Evolutionary conservation across 371 early-diverging fungal genomes (phyloP).

Genomic region (Saksenaea vasiformis): DNA sequence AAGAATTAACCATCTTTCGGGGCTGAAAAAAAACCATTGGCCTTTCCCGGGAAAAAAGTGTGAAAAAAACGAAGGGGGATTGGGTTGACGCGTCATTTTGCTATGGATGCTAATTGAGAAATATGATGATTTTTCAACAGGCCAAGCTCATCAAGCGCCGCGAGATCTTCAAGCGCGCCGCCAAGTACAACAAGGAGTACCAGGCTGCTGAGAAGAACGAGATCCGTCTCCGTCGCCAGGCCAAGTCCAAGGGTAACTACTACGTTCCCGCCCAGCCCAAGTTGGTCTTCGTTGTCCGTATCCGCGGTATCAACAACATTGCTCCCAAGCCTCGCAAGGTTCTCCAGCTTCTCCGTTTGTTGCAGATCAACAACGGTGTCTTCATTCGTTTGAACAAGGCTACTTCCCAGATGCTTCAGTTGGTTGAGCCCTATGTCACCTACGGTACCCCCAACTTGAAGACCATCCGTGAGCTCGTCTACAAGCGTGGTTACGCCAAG

Average conservation of each 20-base stretch:
- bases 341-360: conserved; percentile 97
- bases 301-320: conserved; percentile 97
- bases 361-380: conserved; percentile 99
- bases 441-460: conserved; percentile 98
- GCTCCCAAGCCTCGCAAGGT: conserved; percentile 99
- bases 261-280: conserved; percentile 97
- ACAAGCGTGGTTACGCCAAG: conserved; percentile 99
- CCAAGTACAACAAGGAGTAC: conserved; percentile 96
- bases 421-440: conserved; percentile 98
- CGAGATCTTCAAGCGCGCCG: conserved; percentile 97
- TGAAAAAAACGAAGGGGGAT: background rate
- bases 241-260: conserved; percentile 90
- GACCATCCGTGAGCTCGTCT: conserved; percentile 98
- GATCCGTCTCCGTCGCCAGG: conserved; percentile 89
- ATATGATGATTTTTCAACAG: conserved; percentile 44
- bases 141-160: conserved; percentile 81
- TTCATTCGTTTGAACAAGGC: conserved; percentile 99
- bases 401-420: conserved; percentile 97
- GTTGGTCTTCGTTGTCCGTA: conserved; percentile 97
- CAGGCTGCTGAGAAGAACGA: conserved; percentile 83
- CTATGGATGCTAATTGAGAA: background rate
- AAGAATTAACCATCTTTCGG: conserved; percentile 74
- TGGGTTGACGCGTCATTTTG: background rate
- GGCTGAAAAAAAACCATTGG: conserved; percentile 48
- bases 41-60: background rate